phyloP scores from a whole-genome alignment of 495 filamentous ascomycete species.

The Recurvomyces mirabilis region DNA sequence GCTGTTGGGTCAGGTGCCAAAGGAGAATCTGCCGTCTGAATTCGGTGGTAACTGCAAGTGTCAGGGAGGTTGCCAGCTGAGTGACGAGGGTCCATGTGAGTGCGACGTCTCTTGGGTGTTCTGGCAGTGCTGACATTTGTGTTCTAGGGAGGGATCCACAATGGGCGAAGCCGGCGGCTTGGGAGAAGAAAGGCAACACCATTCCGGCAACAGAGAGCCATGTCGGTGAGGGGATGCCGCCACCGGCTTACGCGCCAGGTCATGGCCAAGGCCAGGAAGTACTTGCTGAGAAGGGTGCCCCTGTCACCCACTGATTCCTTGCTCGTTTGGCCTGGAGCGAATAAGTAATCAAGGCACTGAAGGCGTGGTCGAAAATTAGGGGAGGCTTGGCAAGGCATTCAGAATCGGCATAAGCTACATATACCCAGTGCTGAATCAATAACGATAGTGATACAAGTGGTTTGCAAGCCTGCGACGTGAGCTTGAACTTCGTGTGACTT shows the following conservation, averaged over 20 bases:
- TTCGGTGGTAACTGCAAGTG: constrained; percentile 83
- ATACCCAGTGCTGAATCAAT: too few relatives aligned
- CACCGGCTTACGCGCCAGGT: background rate
- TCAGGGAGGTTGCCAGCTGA: constrained; percentile 70
- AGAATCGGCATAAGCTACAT: too few relatives aligned
- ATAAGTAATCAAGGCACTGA: too few relatives aligned
- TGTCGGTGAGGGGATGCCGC: constrained; percentile 13
- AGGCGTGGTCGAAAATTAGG: too few relatives aligned
- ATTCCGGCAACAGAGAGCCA: constrained; percentile 14
- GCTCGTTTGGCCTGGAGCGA: too few relatives aligned
- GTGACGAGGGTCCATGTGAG: constrained; percentile 75
- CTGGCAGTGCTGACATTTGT: background rate
- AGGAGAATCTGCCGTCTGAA: constrained; percentile 77
- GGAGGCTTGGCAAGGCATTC: too few relatives aligned
- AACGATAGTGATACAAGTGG: too few relatives aligned
- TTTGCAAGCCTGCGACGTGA: too few relatives aligned
- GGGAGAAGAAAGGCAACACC: constrained; percentile 20
- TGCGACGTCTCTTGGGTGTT: background rate
- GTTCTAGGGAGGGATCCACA: constrained; percentile 55
- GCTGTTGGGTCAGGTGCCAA: constrained; percentile 70
- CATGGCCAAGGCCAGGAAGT: background rate
- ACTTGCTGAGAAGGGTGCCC: constrained; percentile 2
- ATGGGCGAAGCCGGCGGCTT: constrained; percentile 46
- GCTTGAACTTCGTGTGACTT: too few relatives aligned
- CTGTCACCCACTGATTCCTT: too few relatives aligned